A percentile compares a stretch with the other conserved stretches of the same genome.
Evolutionary conservation across 306 rosid genomes (phyloP).

Genomic region (Lablab purpureus): DNA sequence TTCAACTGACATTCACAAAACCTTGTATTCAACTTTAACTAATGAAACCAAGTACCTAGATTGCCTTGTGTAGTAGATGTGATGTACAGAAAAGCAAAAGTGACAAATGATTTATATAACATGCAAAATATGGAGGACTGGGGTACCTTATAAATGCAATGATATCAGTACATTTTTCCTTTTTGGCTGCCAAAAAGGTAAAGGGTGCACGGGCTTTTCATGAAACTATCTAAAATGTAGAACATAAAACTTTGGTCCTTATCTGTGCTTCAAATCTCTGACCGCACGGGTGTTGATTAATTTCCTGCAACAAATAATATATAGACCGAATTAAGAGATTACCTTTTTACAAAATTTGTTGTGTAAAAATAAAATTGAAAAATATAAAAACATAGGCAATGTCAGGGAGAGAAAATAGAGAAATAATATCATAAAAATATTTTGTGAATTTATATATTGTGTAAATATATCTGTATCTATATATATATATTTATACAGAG

Average conservation of each 20-base stretch:
- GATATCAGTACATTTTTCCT: neutral
- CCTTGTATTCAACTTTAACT: neutral
- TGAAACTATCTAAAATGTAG: neutral
- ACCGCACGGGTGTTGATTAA: slow-evolving; percentile 1
- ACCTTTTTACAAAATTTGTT: neutral
- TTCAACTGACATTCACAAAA: slow-evolving; percentile 48
- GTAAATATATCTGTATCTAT: neutral
- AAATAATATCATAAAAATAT: neutral
- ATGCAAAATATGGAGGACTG: neutral
- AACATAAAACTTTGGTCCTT: neutral
- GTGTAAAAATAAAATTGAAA: neutral
- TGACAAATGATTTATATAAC: neutral
- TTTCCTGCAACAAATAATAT: neutral
- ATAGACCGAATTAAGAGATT: neutral
- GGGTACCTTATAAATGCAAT: neutral
- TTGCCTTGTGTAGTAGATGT: neutral
- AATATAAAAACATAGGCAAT: neutral
- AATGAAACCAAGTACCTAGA: neutral
- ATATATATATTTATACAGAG: neutral
- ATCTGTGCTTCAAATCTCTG: slow-evolving; percentile 21
- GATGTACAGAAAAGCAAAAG: neutral
- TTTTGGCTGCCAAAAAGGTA: slow-evolving; percentile 46
- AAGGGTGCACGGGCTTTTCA: slow-evolving; percentile 49
- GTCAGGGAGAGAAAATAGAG: neutral
- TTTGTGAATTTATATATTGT: neutral